These are phyloP conservation scores for Hymenoscyphus repandus DNA, from an alignment of 2,329 filamentous ascomycete genomes.

Conservation along the genomic window DNA sequence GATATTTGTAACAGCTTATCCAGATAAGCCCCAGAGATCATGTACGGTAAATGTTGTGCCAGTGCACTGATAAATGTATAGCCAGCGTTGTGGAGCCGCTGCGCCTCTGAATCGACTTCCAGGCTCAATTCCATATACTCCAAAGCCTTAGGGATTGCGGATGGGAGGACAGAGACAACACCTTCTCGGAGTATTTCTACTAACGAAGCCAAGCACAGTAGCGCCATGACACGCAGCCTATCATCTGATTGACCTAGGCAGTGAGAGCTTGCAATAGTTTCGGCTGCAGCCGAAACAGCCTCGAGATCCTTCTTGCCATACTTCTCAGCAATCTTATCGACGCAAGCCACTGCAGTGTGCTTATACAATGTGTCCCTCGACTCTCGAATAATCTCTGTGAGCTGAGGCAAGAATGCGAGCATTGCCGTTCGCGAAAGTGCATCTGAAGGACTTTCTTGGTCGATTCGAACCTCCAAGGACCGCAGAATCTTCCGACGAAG, in stretches of 20 bases:
- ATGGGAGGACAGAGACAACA: conserved; percentile 76
- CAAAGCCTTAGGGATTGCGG: conserved; percentile 67
- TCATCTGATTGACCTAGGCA: conserved; percentile 72
- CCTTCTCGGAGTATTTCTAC: conserved; percentile 83
- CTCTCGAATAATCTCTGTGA: conserved; percentile 70
- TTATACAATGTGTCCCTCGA: conserved; percentile 71
- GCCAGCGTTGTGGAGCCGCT: conserved; percentile 72
- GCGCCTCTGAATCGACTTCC: conserved; percentile 44
- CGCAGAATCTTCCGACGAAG: conserved; percentile 74
- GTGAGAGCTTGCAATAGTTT: conserved; percentile 68
- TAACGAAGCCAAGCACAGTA: conserved; percentile 83
- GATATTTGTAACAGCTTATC: conserved; percentile 68
- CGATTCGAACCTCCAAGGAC: conserved; percentile 75
- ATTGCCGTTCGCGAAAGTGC: conserved; percentile 62
- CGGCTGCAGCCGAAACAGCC: conserved; percentile 68
- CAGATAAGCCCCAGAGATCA: conserved; percentile 73
- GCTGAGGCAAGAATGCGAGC: conserved; percentile 71
- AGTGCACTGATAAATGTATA: conserved; percentile 76
- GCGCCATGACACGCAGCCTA: conserved; percentile 73
- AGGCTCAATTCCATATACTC: conserved; percentile 64
- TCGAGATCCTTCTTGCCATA: conserved; percentile 89
- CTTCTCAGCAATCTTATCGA: conserved; percentile 89
- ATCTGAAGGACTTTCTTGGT: conserved; percentile 66
- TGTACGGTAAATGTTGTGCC: conserved; percentile 80
- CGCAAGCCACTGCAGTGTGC: conserved; percentile 79